Evolutionary conservation across 805 yeast species (phyloP).

Genomic region (Tetrapisispora namnaoensis): DNA sequence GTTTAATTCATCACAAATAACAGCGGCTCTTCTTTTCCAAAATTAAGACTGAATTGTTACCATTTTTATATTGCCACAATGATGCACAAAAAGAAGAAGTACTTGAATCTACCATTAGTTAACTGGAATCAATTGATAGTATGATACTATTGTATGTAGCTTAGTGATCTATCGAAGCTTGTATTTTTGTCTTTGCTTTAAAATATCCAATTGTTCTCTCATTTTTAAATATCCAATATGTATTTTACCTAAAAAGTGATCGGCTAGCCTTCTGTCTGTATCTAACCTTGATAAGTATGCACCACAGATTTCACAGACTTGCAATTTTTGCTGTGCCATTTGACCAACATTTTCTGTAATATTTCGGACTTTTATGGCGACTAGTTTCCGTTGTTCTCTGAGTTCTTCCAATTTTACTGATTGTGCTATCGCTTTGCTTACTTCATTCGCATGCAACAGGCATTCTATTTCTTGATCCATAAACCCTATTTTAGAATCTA

Average conservation of each 20-base stretch:
- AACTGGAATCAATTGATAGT: no score
- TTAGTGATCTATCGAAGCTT: neutral
- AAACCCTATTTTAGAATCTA: slow-evolving; percentile 55
- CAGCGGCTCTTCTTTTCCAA: no score
- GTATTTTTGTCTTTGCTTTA: slow-evolving; percentile 19
- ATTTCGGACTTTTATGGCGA: slow-evolving; percentile 47
- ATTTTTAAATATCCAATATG: slow-evolving; percentile 76
- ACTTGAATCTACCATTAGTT: no score
- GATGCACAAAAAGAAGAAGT: no score
- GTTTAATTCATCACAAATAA: no score
- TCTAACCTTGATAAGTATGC: slow-evolving; percentile 80
- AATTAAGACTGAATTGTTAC: no score
- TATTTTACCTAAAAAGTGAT: slow-evolving; percentile 80
- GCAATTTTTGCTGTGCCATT: slow-evolving; percentile 80
- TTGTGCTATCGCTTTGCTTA: slow-evolving; percentile 42
- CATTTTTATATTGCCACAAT: no score
- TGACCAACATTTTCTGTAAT: slow-evolving; percentile 69
- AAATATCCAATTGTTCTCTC: slow-evolving; percentile 44
- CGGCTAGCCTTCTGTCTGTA: slow-evolving; percentile 79
- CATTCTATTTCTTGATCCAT: slow-evolving; percentile 56
- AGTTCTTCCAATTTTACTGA: slow-evolving; percentile 37
- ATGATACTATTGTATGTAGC: no score
- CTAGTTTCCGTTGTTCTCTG: slow-evolving; percentile 39
- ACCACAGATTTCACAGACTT: slow-evolving; percentile 84
- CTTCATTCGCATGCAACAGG: slow-evolving; percentile 40